Conservation (phyloP, 495 filamentous ascomycete genomes). For the Beverwykella pulmonaria region DNA sequence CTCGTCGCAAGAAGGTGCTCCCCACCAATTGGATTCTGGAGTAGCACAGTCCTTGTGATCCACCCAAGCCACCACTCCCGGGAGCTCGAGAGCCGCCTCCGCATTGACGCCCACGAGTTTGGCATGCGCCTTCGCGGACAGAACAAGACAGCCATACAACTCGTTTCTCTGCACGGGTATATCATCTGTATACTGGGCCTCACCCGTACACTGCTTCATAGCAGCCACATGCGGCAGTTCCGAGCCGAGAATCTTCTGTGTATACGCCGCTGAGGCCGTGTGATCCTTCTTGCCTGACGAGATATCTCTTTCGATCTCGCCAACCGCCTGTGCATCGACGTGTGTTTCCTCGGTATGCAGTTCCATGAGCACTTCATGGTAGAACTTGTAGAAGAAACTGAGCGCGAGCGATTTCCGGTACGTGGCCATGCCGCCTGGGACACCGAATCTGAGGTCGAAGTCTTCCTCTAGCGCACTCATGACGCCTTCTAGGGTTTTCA, state of each 20-base stretch:
- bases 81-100: conserved; percentile 72
- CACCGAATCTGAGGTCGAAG: conserved; percentile 81
- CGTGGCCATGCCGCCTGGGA: conserved; percentile 94
- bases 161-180: conserved; percentile 87
- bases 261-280: conserved; percentile 62
- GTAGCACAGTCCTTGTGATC: conserved; percentile 76
- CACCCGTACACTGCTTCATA: conserved; percentile 88
- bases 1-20: conserved; percentile 83
- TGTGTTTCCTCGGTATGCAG: conserved; percentile 50
- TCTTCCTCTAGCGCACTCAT: conserved; percentile 87
- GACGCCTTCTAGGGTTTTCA: conserved; percentile 77
- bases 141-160: conserved; percentile 81
- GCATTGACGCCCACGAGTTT: conserved; percentile 78
- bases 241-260: conserved; percentile 78
- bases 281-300: conserved; percentile 67
- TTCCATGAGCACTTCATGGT: conserved; percentile 67
- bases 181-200: conserved; percentile 96
- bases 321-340: conserved; percentile 62
- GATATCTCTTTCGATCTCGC: conserved; percentile 68
- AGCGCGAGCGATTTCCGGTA: conserved; percentile 89
- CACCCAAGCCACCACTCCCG: conserved; percentile 76
- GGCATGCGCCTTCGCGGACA: conserved; percentile 88
- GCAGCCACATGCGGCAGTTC: conserved; percentile 85
- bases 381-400: conserved; percentile 87
- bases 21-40: conserved; percentile 82